A percentile compares a stretch with the other conserved stretches of the same genome.
Evolutionary conservation across 768 basidiomycete genomes (phyloP).

Genomic region (Pluteus cervinus): DNA sequence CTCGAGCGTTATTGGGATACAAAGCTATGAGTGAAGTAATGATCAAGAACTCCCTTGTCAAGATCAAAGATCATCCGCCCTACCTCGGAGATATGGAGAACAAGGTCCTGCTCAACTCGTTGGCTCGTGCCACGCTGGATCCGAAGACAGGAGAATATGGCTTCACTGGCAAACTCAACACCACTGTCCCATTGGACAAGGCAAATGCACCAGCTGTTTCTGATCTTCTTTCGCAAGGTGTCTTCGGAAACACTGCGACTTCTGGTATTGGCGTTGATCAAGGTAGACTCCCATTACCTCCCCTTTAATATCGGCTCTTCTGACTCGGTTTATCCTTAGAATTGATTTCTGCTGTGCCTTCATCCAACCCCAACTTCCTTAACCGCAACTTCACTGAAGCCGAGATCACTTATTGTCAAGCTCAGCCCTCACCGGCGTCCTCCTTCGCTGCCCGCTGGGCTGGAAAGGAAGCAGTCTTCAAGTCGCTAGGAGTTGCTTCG

Average conservation of each 20-base stretch:
- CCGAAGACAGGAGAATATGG: slow-evolving; percentile 83
- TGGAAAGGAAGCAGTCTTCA: slow-evolving; percentile 97
- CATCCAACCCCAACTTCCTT: slow-evolving; percentile 82
- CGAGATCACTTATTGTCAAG: slow-evolving; percentile 80
- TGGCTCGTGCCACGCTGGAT: slow-evolving; percentile 80
- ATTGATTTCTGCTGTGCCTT: slow-evolving; percentile 88
- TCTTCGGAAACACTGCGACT: slow-evolving; percentile 27
- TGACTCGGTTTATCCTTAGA: slow-evolving; percentile 40
- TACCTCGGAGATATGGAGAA: slow-evolving; percentile 83
- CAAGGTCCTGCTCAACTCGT: slow-evolving; percentile 84
- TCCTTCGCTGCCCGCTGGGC: slow-evolving; percentile 98
- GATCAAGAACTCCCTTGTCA: slow-evolving; percentile 88
- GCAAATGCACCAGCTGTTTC: slow-evolving; percentile 66
- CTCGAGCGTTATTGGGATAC: slow-evolving; percentile 67
- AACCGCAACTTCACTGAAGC: slow-evolving; percentile 88
- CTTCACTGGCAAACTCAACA: slow-evolving; percentile 62
- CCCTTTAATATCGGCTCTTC: neutral
- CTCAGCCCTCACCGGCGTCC: slow-evolving; percentile 81
- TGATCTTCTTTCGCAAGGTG: slow-evolving; percentile 37
- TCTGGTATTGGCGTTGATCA: slow-evolving; percentile 88
- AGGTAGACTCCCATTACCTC: slow-evolving; percentile 39
- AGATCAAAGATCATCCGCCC: slow-evolving; percentile 91
- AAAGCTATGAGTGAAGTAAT: slow-evolving; percentile 95
- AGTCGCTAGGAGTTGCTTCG: slow-evolving; percentile 83
- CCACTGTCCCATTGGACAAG: slow-evolving; percentile 44